phyloP scores from a whole-genome alignment of 139 green algal species.

The Chlorella sorokiniana region DNA sequence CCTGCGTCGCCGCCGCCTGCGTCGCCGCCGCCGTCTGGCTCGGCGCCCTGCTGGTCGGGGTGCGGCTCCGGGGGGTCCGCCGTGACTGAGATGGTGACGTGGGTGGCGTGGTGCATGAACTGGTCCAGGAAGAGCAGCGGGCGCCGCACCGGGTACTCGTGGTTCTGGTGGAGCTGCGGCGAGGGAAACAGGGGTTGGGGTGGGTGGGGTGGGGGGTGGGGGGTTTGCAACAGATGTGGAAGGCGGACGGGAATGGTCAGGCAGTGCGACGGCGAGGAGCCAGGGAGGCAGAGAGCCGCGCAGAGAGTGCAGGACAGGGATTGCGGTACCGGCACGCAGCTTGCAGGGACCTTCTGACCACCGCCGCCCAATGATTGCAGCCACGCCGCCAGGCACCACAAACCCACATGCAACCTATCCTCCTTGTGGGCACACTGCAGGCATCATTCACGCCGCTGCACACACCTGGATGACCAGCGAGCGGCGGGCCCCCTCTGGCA shows the following conservation, averaged over 20 bases:
- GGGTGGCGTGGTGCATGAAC: conserved; percentile 18
- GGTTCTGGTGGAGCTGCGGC: conserved; percentile 9
- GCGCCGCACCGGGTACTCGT: background rate
- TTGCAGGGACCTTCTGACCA: too few relatives aligned
- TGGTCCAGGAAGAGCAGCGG: conserved; percentile 1
- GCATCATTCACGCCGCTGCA: too few relatives aligned
- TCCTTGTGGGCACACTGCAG: too few relatives aligned
- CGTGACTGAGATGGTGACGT: background rate
- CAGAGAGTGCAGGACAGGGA: too few relatives aligned
- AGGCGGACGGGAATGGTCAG: background rate
- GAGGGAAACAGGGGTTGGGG: background rate
- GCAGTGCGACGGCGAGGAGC: too few relatives aligned
- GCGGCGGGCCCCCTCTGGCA: too few relatives aligned
- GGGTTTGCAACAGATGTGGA: background rate
- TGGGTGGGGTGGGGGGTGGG: background rate
- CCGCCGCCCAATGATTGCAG: too few relatives aligned
- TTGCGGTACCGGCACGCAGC: too few relatives aligned
- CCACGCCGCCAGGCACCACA: too few relatives aligned
- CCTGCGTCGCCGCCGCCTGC: background rate
- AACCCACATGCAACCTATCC: too few relatives aligned
- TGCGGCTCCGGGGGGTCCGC: background rate
- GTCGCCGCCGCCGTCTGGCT: background rate
- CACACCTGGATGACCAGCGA: too few relatives aligned
- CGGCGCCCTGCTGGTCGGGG: background rate
- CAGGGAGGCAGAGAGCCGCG: too few relatives aligned